These are phyloP conservation scores for Astraeus odoratus DNA, from an alignment of 768 basidiomycete species.

Conservation along the genomic window DNA sequence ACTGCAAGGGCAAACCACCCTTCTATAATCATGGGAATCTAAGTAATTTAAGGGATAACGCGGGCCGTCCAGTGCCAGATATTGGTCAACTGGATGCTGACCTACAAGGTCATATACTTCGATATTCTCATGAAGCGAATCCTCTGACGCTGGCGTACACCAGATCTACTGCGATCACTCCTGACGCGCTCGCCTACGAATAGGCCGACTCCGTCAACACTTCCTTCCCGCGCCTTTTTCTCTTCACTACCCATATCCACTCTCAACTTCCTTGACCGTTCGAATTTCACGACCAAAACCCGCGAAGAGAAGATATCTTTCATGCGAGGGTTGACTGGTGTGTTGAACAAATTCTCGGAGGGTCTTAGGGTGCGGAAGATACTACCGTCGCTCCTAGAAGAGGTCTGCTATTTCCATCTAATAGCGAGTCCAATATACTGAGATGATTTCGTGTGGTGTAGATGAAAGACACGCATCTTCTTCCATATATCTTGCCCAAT, in stretches of 20 bases:
- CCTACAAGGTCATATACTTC: constrained; percentile 51
- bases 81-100: constrained; percentile 64
- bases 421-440: constrained; percentile 1
- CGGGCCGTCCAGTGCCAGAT: constrained; percentile 53
- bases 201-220: constrained; percentile 70
- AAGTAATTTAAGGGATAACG: constrained; percentile 60
- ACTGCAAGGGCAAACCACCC: constrained; percentile 81
- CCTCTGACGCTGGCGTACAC: constrained; percentile 4
- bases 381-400: constrained; percentile 86
- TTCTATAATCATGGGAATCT: constrained; percentile 81
- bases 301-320: constrained; percentile 95
- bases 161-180: constrained; percentile 74
- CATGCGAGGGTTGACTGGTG: constrained; percentile 80
- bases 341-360: constrained; percentile 82
- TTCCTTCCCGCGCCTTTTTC: constrained; percentile 87
- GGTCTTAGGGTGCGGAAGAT: constrained; percentile 84
- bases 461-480: constrained; percentile 91
- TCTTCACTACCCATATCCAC: constrained; percentile 94
- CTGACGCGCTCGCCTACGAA: constrained; percentile 71
- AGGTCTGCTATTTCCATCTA: constrained; percentile 44
- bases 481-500: constrained; percentile 95
- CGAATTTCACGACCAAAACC: constrained; percentile 90
- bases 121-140: constrained; percentile 1
- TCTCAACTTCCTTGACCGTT: constrained; percentile 91
- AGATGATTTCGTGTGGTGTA: constrained; percentile 25